These are phyloP conservation scores for Erythrophleum fordii DNA, from an alignment of 306 rosid species.

Conservation along the genomic window DNA sequence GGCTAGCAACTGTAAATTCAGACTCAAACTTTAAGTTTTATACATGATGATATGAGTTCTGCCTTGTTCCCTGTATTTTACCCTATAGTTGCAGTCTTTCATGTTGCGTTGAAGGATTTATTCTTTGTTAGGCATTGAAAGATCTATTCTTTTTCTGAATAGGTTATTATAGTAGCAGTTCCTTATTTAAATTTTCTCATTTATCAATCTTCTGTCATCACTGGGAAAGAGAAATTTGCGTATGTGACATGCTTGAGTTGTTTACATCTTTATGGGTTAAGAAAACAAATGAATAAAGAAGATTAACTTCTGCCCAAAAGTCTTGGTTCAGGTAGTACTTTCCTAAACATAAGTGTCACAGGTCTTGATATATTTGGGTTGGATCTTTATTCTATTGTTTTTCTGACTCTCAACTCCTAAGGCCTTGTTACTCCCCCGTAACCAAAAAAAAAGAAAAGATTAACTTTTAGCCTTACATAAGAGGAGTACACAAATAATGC, in stretches of 20 bases:
- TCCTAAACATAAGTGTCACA: not conserved
- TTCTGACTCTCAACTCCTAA: not conserved
- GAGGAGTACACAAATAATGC: not conserved
- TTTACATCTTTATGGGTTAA: not conserved
- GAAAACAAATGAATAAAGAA: not conserved
- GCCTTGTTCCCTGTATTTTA: not conserved
- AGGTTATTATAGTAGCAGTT: constrained; percentile 12
- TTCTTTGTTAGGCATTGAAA: not conserved
- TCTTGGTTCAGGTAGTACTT: not conserved
- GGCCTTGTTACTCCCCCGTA: not conserved
- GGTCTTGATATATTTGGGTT: not conserved
- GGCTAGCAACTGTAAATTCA: constrained; percentile 76
- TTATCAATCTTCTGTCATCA: not conserved
- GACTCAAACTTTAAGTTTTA: constrained; percentile 55
- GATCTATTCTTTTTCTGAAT: constrained; percentile 26
- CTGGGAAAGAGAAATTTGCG: not conserved
- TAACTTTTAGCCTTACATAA: not conserved
- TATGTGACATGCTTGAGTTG: not conserved
- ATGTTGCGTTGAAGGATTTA: not conserved
- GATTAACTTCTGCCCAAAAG: no score
- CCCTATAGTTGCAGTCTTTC: not conserved
- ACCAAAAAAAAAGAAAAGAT: not conserved
- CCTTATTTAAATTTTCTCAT: constrained; percentile 3
- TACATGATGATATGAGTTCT: not conserved
- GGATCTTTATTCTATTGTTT: not conserved